These are phyloP conservation scores for Xylaria sp. DNA, from an alignment of 2,329 filamentous ascomycete genomes.

Conservation along the genomic window DNA sequence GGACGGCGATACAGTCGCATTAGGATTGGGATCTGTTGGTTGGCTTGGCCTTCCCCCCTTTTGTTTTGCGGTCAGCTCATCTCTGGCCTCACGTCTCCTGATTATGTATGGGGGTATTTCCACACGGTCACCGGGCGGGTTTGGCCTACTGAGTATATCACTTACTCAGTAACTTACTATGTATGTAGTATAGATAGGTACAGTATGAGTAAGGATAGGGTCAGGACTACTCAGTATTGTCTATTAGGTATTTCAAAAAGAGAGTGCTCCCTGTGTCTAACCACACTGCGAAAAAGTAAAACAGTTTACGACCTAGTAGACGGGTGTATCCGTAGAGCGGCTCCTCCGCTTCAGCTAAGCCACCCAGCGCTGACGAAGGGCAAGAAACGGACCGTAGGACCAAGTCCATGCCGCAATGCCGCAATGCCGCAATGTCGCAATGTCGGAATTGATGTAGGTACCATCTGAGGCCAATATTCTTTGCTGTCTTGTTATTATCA, in stretches of 20 bases:
- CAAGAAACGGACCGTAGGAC: slow-evolving; percentile 17
- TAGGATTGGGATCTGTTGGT: slow-evolving; percentile 17
- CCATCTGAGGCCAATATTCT: slow-evolving; percentile 14
- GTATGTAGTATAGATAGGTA: background rate
- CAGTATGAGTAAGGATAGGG: slow-evolving; percentile 15
- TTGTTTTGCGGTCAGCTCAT: slow-evolving; percentile 35
- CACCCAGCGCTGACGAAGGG: slow-evolving; percentile 32
- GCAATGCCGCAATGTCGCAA: slow-evolving; percentile 11
- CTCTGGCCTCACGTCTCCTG: slow-evolving; percentile 39
- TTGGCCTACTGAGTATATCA: slow-evolving; percentile 8
- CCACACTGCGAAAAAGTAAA: background rate
- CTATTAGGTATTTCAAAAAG: background rate
- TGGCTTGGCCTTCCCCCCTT: slow-evolving; percentile 24
- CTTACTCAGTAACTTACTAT: background rate
- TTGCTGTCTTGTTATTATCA: background rate
- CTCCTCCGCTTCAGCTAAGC: slow-evolving; percentile 32
- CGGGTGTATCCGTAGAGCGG: slow-evolving; percentile 35
- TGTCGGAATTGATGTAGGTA: slow-evolving; percentile 1
- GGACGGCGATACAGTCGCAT: slow-evolving; percentile 26
- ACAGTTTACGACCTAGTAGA: slow-evolving; percentile 22
- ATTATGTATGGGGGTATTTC: slow-evolving; percentile 27
- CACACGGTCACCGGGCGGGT: slow-evolving; percentile 24
- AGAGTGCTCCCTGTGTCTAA: background rate
- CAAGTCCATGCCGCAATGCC: slow-evolving; percentile 13
- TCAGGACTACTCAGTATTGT: background rate